Evolutionary conservation across 176 grass and related monocot species (phyloP).

Genomic region (Metroxylon sagu): DNA sequence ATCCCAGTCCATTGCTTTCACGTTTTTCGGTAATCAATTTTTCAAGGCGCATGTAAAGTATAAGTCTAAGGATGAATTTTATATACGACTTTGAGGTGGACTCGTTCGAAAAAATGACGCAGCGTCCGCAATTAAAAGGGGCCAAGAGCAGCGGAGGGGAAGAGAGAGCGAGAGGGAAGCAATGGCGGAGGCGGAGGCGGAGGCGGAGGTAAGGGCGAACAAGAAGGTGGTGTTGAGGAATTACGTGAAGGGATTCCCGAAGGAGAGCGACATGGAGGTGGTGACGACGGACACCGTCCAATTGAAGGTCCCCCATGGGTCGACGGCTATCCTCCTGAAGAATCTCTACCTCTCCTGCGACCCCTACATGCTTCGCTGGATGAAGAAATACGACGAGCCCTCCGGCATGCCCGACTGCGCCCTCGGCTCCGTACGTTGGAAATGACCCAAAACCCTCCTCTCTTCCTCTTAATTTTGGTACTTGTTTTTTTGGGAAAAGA

Average conservation of each 20-base stretch:
- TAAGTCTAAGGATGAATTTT: no score
- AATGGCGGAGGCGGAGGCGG: no score
- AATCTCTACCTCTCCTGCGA: constrained; percentile 41
- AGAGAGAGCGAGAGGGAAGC: background rate
- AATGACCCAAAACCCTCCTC: background rate
- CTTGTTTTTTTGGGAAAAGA: no score
- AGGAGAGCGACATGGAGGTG: constrained; percentile 17
- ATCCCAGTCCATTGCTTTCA: no score
- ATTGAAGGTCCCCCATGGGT: constrained; percentile 22
- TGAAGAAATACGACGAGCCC: constrained; percentile 12
- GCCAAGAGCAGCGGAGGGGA: background rate
- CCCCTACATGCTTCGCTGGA: constrained; percentile 31
- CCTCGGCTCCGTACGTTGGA: constrained; percentile 12
- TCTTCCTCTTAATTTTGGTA: no score
- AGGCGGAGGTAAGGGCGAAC: constrained; percentile 20
- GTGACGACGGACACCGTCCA: constrained; percentile 14
- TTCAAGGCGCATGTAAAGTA: no score
- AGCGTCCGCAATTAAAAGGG: background rate
- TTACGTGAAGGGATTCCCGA: constrained; percentile 6
- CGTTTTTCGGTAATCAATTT: no score
- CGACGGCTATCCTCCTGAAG: constrained; percentile 30
- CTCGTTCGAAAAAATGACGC: no score
- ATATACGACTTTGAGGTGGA: no score
- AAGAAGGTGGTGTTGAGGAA: constrained; percentile 27
- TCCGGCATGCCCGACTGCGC: constrained; percentile 12